These are phyloP conservation scores for Neofusicoccum sp. DNA, from an alignment of 2,329 filamentous ascomycete genomes.

Conservation along the genomic window DNA sequence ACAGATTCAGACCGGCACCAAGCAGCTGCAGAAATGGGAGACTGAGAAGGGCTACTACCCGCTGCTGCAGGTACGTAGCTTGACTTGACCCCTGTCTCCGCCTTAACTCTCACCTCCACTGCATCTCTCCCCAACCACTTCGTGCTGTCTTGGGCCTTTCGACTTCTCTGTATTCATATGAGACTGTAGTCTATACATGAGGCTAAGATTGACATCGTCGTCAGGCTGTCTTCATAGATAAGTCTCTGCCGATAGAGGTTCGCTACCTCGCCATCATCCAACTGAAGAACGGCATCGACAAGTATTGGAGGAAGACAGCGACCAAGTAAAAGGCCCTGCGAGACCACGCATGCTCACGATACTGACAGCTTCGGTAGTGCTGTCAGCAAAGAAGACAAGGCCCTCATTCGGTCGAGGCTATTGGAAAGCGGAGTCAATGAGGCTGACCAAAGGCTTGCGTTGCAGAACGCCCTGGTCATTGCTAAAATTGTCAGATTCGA, in stretches of 20 bases:
- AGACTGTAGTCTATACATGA: neutral
- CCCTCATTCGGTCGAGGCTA: conserved; percentile 71
- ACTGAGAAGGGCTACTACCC: conserved; percentile 51
- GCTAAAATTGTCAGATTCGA: conserved; percentile 90
- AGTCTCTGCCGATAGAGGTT: conserved; percentile 72
- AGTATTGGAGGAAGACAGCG: conserved; percentile 84
- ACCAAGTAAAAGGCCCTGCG: conserved; percentile 54
- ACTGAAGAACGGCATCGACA: conserved; percentile 95
- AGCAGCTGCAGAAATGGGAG: conserved; percentile 57
- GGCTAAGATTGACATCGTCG: conserved; percentile 23
- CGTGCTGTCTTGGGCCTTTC: neutral
- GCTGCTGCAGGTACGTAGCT: conserved; percentile 44
- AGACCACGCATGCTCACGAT: neutral
- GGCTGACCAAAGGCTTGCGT: conserved; percentile 70
- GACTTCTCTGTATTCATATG: neutral
- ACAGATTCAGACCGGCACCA: conserved; percentile 55
- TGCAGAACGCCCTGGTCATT: conserved; percentile 85
- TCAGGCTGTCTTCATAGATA: conserved; percentile 80
- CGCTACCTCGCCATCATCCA: conserved; percentile 91
- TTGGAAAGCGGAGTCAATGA: conserved; percentile 79
- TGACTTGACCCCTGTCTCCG: neutral
- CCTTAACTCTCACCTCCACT: neutral
- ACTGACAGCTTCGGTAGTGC: conserved; percentile 46
- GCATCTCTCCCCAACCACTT: neutral
- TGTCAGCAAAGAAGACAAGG: conserved; percentile 71